Conservation (phyloP, 768 basidiomycete genomes). For the Lactarius tabidus region DNA sequence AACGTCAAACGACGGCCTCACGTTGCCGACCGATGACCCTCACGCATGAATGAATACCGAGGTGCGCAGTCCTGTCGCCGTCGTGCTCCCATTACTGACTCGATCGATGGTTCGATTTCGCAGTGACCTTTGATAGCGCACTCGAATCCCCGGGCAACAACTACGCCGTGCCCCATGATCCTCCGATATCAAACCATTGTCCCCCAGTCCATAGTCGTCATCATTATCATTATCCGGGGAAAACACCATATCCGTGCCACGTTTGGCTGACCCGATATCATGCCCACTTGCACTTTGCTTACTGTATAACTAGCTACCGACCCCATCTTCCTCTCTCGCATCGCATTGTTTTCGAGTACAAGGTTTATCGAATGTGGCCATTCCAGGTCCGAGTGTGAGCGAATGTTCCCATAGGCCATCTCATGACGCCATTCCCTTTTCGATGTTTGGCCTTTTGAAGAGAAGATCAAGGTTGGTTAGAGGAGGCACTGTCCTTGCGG, state of each 20-base stretch:
- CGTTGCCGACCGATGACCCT: neutral
- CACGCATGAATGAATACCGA: neutral
- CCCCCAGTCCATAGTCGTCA: neutral
- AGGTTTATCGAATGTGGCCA: neutral
- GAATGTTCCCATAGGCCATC: neutral
- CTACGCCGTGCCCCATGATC: neutral
- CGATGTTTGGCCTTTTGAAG: neutral
- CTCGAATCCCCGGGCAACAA: neutral
- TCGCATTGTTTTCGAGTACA: neutral
- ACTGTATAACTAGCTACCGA: slow-evolving; percentile 9
- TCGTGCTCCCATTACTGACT: neutral
- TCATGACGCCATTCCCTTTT: neutral
- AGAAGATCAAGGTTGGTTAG: neutral
- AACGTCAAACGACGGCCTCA: neutral
- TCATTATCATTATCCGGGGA: slow-evolving; percentile 14
- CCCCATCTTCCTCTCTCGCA: neutral
- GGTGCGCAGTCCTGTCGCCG: neutral
- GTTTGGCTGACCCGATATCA: neutral
- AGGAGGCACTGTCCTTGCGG: neutral
- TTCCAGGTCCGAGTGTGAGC: neutral
- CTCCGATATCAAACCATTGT: neutral
- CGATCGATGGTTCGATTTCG: neutral
- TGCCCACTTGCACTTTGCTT: neutral
- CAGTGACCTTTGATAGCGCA: neutral
- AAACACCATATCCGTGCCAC: slow-evolving; percentile 6